Base-by-base conservation (phyloP, 805 yeast genomes). In the Saturnispora bothae region DNA sequence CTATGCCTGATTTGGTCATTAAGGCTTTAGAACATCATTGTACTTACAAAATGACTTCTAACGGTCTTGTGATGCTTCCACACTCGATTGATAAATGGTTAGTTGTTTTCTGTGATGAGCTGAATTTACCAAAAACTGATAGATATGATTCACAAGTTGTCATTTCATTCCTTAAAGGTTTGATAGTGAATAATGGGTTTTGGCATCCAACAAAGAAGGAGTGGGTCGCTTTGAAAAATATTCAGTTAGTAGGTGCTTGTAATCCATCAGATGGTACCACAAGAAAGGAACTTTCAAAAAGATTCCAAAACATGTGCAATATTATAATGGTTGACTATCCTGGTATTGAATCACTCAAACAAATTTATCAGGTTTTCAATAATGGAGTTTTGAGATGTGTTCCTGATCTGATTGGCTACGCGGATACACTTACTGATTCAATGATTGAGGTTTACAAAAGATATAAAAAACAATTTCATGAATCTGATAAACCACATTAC, bases 221-320 rank as follows among this genome's bases (percentile, higher is more conserved):
- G 19, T 89, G 96, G 95, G 74, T 88, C 1, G 45, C 61, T 0
- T 43, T 85, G 7, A 61, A 66, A 14, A 68, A 76, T 33, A 65
- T 89, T 20, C 94, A 82, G 50, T 68, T 89, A 59, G 92, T 86
- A n/a, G 96, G 94, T 7, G 96, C 97, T 0, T 89, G 97, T 55
- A 89, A 89, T 51, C 92, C 96, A 1, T 78, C 95, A 0, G 66
- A 77, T 1, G 94, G 83, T 56, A 72, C 76, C 3, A 95, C 96
- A 0, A 66, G 97, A 43, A 61, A 68, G 9, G 53, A 52, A 3
- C 51, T 89, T 17, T 62, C 76, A 1, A 51, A 62, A 8, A 60
- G 96, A 31, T 78, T 88, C 47, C 56, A 82, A 33, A 65, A 94
- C 5, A 88, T 78, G 48, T 64, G 73, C 3, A 59, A 79, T 1